Evolutionary conservation across 495 filamentous ascomycete species (phyloP).

Genomic region (Jackrogersella minutella): DNA sequence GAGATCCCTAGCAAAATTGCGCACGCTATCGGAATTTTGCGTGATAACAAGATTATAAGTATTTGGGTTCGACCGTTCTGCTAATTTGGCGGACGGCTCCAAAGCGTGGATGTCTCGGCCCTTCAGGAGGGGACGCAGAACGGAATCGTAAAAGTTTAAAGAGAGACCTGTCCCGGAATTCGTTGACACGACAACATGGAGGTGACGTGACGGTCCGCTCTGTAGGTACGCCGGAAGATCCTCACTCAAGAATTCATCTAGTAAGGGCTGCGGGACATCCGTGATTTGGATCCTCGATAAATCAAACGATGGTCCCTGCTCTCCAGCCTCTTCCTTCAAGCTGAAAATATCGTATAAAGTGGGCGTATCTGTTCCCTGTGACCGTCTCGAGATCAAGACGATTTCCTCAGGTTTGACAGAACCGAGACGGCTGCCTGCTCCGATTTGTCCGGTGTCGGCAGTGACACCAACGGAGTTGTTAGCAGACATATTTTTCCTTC

Average conservation of each 20-base stretch:
- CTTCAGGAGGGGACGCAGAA: conserved; percentile 67
- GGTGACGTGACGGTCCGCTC: conserved; percentile 26
- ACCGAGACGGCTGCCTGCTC: not conserved
- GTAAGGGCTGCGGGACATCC: conserved; percentile 45
- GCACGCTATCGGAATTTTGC: conserved; percentile 63
- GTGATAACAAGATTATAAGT: conserved; percentile 65
- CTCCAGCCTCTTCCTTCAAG: conserved; percentile 42
- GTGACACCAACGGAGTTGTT: conserved; percentile 12
- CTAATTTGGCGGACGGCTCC: not conserved
- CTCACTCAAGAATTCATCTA: conserved; percentile 41
- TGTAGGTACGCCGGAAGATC: conserved; percentile 48
- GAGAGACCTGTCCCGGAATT: conserved; percentile 74
- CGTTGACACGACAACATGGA: conserved; percentile 78
- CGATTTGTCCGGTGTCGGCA: conserved; percentile 6
- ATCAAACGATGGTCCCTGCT: conserved; percentile 38
- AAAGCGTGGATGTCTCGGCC: conserved; percentile 35
- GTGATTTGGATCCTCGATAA: conserved; percentile 35
- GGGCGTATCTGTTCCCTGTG: not conserved
- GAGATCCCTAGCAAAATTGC: conserved; percentile 61
- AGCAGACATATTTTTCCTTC: conserved; percentile 18
- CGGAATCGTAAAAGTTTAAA: conserved; percentile 59
- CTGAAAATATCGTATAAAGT: conserved; percentile 47
- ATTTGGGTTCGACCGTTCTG: conserved; percentile 26
- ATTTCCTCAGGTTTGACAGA: conserved; percentile 47
- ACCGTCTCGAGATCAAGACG: conserved; percentile 40